Conservation (phyloP, 2,329 filamentous ascomycete species). For the Bipolaris zeicola region DNA sequence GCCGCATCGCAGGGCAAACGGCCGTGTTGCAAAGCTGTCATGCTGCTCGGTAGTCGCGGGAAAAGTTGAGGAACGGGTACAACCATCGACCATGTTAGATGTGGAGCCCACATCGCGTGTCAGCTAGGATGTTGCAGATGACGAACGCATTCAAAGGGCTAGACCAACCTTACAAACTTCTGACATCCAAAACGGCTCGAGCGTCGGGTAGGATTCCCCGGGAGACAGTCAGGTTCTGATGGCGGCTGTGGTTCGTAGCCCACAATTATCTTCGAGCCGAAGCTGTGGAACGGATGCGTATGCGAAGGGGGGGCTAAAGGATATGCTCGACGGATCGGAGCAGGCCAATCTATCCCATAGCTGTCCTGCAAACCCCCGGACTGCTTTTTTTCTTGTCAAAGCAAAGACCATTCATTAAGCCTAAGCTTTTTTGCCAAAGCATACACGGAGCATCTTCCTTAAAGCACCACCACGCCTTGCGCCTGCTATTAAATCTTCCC, state of each 20-base stretch:
- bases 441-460: conserved; percentile 36
- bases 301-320: conserved; percentile 36
- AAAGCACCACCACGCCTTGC: conserved; percentile 18
- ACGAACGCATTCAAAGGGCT: conserved; percentile 26
- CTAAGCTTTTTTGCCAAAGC: conserved; percentile 31
- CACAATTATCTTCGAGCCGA: conserved; percentile 27
- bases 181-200: conserved; percentile 34
- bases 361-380: conserved; percentile 26
- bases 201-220: conserved; percentile 40
- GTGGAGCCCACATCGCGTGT: conserved; percentile 37
- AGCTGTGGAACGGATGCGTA: conserved; percentile 36
- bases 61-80: conserved; percentile 28
- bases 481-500: conserved; percentile 29
- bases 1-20: conserved; percentile 5
- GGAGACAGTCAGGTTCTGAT: conserved; percentile 30
- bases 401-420: conserved; percentile 24
- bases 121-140: conserved; percentile 36
- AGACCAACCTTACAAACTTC: conserved; percentile 29
- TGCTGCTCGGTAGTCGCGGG: conserved; percentile 35
- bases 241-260: conserved; percentile 31
- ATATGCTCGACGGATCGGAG: conserved; percentile 29
- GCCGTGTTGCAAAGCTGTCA: conserved; percentile 11
- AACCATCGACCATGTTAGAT: conserved; percentile 25
- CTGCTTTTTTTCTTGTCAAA: conserved; percentile 22
- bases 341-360: conserved; percentile 40